phyloP scores from a whole-genome alignment of 2,329 filamentous ascomycete species.

The Dactylonectria estremocensis region DNA sequence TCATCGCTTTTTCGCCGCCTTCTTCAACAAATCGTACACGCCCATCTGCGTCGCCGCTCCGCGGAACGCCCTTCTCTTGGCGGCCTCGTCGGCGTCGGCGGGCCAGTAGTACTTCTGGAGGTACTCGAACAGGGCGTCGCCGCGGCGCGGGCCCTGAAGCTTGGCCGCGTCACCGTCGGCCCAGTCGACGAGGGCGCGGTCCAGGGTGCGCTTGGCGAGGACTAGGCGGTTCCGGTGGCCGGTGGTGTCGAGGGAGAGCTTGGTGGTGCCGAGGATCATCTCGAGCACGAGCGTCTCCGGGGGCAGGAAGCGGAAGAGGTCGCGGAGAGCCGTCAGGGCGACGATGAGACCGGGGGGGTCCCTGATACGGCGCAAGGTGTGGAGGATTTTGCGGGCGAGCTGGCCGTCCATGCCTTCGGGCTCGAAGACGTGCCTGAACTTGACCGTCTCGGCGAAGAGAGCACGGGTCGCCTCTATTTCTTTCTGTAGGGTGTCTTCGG shows the following conservation, averaged over 20 bases:
- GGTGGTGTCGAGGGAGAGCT: constrained; percentile 60
- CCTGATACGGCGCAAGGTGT: constrained; percentile 64
- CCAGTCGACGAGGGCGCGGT: constrained; percentile 54
- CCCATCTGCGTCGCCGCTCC: constrained; percentile 61
- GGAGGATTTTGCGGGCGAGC: constrained; percentile 65
- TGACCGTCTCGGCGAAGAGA: constrained; percentile 66
- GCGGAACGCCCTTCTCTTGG: constrained; percentile 48
- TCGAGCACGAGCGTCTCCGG: constrained; percentile 64
- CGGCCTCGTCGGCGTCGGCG: constrained; percentile 39
- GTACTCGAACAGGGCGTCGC: constrained; percentile 60
- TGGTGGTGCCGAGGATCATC: constrained; percentile 61
- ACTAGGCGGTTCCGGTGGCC: constrained; percentile 59
- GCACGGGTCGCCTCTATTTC: constrained; percentile 56
- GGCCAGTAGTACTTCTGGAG: constrained; percentile 59
- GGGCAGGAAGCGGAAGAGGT: constrained; percentile 61
- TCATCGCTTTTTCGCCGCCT: constrained; percentile 34
- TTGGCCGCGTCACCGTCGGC: constrained; percentile 51
- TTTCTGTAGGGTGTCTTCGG: constrained; percentile 45
- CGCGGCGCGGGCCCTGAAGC: constrained; percentile 55
- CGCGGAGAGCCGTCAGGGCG: constrained; percentile 60
- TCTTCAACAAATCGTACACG: constrained; percentile 54
- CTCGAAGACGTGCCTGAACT: constrained; percentile 62
- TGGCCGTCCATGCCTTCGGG: constrained; percentile 61
- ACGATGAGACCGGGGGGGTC: constrained; percentile 63
- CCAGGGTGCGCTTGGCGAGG: constrained; percentile 59